These are phyloP conservation scores for Malus hybrid DNA, from an alignment of 331 rosid genomes.

Conservation along the genomic window DNA sequence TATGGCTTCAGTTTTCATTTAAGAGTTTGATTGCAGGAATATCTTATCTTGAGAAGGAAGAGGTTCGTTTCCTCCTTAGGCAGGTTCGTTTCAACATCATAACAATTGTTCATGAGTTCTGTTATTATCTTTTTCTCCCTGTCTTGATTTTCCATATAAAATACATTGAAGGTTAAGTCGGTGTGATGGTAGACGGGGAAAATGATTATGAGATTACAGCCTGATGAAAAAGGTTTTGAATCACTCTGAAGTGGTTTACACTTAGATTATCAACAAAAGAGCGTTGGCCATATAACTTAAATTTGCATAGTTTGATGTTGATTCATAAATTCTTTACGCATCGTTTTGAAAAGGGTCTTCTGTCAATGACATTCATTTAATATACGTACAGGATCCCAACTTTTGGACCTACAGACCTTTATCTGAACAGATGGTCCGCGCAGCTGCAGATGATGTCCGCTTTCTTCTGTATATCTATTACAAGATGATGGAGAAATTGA, in stretches of 20 bases:
- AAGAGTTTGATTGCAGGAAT: conserved; percentile 52
- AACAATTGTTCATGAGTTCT: not conserved
- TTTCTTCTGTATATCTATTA: conserved; percentile 76
- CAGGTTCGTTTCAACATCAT: conserved; percentile 57
- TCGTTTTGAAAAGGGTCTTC: not conserved
- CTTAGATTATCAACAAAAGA: not conserved
- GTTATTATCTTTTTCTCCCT: not conserved
- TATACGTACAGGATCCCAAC: conserved; percentile 65
- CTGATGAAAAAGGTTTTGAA: not conserved
- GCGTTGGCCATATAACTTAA: not conserved
- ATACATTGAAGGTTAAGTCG: not conserved
- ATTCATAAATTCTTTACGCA: not conserved
- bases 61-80: conserved; percentile 88
- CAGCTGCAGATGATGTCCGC: conserved; percentile 97
- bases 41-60: conserved; percentile 94
- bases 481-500: conserved; percentile 74
- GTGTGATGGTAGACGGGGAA: not conserved
- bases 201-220: not conserved
- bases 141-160: not conserved
- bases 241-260: not conserved
- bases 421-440: conserved; percentile 85
- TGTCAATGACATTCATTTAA: conserved; percentile 3
- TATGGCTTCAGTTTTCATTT: conserved; percentile 23
- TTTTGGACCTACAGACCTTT: conserved; percentile 91
- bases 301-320: not conserved